Conservation (phyloP, 192 early-diverging fungal species). For the Umbelopsis vinacea region DNA sequence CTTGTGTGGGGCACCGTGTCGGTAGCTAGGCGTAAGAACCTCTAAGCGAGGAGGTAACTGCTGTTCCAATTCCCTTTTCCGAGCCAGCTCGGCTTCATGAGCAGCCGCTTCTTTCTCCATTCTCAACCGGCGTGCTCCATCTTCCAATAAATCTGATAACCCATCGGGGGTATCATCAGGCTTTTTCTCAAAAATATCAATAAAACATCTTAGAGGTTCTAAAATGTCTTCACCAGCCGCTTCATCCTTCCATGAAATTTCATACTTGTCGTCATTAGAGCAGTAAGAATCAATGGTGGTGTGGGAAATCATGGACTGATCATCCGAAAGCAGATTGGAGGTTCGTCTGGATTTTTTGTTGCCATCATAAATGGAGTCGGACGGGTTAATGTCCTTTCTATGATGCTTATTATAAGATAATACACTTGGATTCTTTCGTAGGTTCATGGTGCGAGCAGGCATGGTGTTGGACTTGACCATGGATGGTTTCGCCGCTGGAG, state of each 20-base stretch:
- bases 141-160: conserved; percentile 39
- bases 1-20: conserved; percentile 33
- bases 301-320: conserved; percentile 6
- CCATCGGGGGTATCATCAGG: conserved; percentile 32
- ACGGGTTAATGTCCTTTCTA: conserved; percentile 8
- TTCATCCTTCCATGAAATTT: conserved; percentile 42
- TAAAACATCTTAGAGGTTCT: conserved; percentile 32
- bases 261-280: conserved; percentile 27
- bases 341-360: not conserved
- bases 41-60: conserved; percentile 29
- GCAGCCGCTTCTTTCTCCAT: conserved; percentile 19
- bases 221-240: conserved; percentile 37
- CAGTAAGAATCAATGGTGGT: conserved; percentile 6
- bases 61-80: conserved; percentile 8
- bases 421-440: conserved; percentile 13
- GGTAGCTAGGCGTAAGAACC: conserved; percentile 38
- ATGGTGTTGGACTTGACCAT: not conserved
- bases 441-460: not conserved
- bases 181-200: conserved; percentile 42
- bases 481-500: not conserved
- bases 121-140: conserved; percentile 29
- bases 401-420: conserved; percentile 16
- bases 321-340: not conserved
- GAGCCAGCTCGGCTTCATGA: conserved; percentile 12
- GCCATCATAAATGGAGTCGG: conserved; percentile 6